Evolutionary conservation across 306 rosid genomes (phyloP).

Genomic region (Urtica urens): DNA sequence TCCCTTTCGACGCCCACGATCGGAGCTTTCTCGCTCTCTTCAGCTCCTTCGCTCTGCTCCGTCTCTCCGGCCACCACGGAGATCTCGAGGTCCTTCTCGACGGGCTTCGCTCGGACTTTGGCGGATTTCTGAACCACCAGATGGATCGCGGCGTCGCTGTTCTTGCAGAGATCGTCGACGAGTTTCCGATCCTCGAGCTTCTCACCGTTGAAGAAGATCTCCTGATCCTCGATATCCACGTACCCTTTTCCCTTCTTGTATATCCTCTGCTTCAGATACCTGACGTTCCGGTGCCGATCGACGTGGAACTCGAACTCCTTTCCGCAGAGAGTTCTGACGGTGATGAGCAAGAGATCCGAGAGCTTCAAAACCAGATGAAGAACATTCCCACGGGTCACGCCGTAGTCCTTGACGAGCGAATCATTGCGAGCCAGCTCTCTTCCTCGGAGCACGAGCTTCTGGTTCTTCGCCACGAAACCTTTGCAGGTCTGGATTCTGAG

Average conservation of each 20-base stretch:
- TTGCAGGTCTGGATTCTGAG: constrained; percentile 55
- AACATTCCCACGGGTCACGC: constrained; percentile 61
- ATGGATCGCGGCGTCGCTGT: constrained; percentile 44
- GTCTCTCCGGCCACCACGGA: constrained; percentile 39
- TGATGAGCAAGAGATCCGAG: constrained; percentile 53
- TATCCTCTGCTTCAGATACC: constrained; percentile 60
- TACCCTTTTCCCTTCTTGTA: constrained; percentile 39
- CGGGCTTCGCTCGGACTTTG: constrained; percentile 45
- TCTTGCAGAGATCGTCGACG: constrained; percentile 47
- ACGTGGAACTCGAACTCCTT: constrained; percentile 54
- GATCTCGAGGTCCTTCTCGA: constrained; percentile 49
- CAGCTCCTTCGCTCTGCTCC: constrained; percentile 9
- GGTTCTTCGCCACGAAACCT: constrained; percentile 57
- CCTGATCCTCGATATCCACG: constrained; percentile 48
- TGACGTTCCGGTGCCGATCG: constrained; percentile 56
- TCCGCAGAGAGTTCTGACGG: constrained; percentile 54
- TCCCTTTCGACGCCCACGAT: constrained; percentile 17
- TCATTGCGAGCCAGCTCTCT: constrained; percentile 55
- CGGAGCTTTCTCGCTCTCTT: not conserved
- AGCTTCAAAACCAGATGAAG: constrained; percentile 60
- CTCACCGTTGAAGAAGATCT: constrained; percentile 56
- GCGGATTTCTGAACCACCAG: constrained; percentile 53
- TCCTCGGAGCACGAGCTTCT: constrained; percentile 62
- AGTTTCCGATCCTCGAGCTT: constrained; percentile 66
- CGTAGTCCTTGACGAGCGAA: constrained; percentile 54